Evolutionary conservation across 108 stramenopile genomes (phyloP).

Genomic region (Stephanodiscus triporus): DNA sequence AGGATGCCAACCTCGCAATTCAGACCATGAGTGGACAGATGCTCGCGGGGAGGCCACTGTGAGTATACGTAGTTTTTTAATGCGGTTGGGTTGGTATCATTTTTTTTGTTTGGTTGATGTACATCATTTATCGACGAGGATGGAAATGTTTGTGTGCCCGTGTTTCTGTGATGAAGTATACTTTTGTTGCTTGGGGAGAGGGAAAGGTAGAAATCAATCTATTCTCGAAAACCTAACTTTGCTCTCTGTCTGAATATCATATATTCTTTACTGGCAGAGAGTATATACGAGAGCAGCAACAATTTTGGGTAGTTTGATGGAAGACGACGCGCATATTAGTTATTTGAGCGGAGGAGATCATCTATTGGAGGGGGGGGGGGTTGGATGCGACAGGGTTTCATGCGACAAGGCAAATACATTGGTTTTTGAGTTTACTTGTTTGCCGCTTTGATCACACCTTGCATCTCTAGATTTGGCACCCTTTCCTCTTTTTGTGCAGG

Average conservation of each 20-base stretch:
- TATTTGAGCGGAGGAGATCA: background rate
- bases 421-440: constrained; percentile 8
- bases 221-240: constrained; percentile 33
- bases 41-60: constrained; percentile 59
- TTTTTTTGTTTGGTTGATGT: background rate
- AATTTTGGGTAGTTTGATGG: background rate
- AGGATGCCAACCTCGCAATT: constrained; percentile 86
- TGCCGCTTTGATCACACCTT: constrained; percentile 18
- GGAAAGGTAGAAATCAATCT: background rate
- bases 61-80: constrained; percentile 30
- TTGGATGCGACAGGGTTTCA: background rate
- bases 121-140: background rate
- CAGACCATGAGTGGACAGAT: constrained; percentile 82
- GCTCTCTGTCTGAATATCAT: constrained; percentile 39
- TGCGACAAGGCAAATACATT: constrained; percentile 13
- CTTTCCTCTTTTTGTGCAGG: constrained; percentile 22
- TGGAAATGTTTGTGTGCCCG: background rate
- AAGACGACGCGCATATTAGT: background rate
- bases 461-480: constrained; percentile 24
- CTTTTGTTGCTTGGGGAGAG: constrained; percentile 2
- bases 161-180: constrained; percentile 1
- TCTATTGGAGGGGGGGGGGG: background rate
- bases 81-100: background rate
- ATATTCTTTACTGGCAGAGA: constrained; percentile 38
- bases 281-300: constrained; percentile 3